Evolutionary conservation across 768 basidiomycete species (phyloP).

Genomic region (Kwoniella dendrophila): DNA sequence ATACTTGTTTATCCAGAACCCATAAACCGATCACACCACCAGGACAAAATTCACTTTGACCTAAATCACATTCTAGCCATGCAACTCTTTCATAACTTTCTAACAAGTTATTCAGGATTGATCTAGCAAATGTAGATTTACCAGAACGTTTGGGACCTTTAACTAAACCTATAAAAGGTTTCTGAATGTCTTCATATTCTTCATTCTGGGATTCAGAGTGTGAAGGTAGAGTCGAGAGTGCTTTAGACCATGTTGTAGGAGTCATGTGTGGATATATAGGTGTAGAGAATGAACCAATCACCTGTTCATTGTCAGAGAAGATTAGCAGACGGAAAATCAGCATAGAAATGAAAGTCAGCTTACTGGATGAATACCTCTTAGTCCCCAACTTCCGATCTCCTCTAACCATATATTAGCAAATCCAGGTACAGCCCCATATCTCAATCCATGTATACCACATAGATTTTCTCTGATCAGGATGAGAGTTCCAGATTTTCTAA

Average conservation of each 20-base stretch:
- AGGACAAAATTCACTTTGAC: conserved; percentile 91
- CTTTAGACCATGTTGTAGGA: conserved; percentile 41
- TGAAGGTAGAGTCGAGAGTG: conserved; percentile 55
- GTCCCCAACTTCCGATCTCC: conserved; percentile 51
- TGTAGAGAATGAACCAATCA: conserved; percentile 33
- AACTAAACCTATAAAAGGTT: conserved; percentile 64
- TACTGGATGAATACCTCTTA: conserved; percentile 60
- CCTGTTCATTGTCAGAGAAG: conserved; percentile 31
- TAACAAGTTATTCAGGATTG: conserved; percentile 70
- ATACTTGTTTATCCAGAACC: conserved; percentile 66
- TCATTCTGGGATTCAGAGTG: conserved; percentile 33
- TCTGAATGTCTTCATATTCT: conserved; percentile 19
- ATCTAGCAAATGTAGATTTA: conserved; percentile 84
- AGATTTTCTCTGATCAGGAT: conserved; percentile 65
- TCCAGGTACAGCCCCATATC: conserved; percentile 64
- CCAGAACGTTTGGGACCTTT: conserved; percentile 85
- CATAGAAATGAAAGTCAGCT: conserved; percentile 57
- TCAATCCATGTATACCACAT: conserved; percentile 70
- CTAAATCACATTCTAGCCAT: conserved; percentile 87
- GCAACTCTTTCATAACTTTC: conserved; percentile 72
- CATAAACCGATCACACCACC: conserved; percentile 81
- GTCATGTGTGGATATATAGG: conserved; percentile 46
- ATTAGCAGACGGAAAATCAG: not conserved
- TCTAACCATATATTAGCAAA: conserved; percentile 66
- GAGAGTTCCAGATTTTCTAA: conserved; percentile 53